phyloP scores from a whole-genome alignment of 139 green algal genomes.

The Desmodesmus armatus region DNA sequence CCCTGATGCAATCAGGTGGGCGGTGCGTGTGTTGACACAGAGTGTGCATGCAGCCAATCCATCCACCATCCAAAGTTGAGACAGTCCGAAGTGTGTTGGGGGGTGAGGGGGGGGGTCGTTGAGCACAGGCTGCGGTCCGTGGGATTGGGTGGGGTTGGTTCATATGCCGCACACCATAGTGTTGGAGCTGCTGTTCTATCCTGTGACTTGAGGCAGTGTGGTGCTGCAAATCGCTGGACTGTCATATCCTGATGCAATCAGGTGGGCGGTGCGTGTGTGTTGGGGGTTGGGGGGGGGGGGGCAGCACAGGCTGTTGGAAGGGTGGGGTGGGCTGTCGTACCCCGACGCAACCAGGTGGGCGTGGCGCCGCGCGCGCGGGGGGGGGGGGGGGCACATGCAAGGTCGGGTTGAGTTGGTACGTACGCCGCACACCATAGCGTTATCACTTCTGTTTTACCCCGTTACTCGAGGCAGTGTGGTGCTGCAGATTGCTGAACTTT shows the following conservation, averaged over 20 bases:
- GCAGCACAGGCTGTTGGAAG: not conserved
- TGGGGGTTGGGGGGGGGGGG: not conserved
- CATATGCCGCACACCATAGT: not conserved
- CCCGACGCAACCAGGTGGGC: conserved; percentile 7
- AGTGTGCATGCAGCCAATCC: not conserved
- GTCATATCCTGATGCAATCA: conserved; percentile 21
- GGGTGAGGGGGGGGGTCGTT: too few relatives aligned
- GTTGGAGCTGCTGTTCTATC: conserved; percentile 23
- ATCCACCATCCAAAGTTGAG: not conserved
- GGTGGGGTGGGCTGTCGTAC: not conserved
- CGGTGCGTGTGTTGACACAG: not conserved
- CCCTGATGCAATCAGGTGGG: conserved; percentile 16
- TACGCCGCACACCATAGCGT: not conserved
- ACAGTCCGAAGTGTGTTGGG: too few relatives aligned
- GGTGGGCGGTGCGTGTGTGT: not conserved
- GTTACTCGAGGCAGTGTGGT: not conserved
- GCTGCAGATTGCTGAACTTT: not conserved
- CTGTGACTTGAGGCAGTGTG: not conserved
- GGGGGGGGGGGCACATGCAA: too few relatives aligned
- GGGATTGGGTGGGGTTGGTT: not conserved
- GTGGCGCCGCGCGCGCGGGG: too few relatives aligned
- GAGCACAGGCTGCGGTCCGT: not conserved
- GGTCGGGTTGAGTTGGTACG: not conserved
- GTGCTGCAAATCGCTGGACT: conserved; percentile 12
- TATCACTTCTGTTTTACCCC: not conserved